These are phyloP conservation scores for Viridothelium virens DNA, from an alignment of 495 filamentous ascomycete species.

Conservation along the genomic window DNA sequence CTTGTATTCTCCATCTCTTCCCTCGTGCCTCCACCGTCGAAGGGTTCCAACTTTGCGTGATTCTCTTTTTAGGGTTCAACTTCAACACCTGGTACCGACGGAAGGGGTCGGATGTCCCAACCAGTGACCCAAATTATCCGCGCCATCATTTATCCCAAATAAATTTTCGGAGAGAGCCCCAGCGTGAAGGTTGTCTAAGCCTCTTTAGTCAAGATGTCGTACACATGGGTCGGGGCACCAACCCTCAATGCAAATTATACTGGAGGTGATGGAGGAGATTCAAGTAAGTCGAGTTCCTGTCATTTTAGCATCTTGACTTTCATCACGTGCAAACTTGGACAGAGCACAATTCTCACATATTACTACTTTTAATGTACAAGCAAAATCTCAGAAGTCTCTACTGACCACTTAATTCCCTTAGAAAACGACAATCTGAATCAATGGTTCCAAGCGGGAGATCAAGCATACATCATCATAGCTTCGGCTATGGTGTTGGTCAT, in stretches of 20 bases:
- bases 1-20: not conserved
- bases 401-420: slow-evolving; percentile 27
- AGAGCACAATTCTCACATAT: not conserved
- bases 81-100: not conserved
- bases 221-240: slow-evolving; percentile 76
- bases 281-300: slow-evolving; percentile 51
- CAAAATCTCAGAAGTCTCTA: not conserved
- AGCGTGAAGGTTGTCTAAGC: not conserved
- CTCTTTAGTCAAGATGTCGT: slow-evolving; percentile 47
- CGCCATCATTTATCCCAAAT: not conserved
- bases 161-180: not conserved
- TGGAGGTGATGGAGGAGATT: slow-evolving; percentile 67
- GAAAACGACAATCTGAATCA: slow-evolving; percentile 76
- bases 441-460: slow-evolving; percentile 68
- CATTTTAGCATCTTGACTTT: not conserved
- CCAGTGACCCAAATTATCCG: not conserved
- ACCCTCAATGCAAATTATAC: slow-evolving; percentile 63
- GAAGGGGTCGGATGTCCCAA: not conserved
- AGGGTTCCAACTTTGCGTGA: not conserved
- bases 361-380: too few relatives aligned
- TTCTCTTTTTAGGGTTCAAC: not conserved
- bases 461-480: slow-evolving; percentile 83
- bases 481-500: slow-evolving; percentile 95
- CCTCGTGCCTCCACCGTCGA: not conserved
- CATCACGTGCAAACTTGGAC: not conserved